These are phyloP conservation scores for Lactarius quietus DNA, from an alignment of 768 basidiomycete species.

Conservation along the genomic window DNA sequence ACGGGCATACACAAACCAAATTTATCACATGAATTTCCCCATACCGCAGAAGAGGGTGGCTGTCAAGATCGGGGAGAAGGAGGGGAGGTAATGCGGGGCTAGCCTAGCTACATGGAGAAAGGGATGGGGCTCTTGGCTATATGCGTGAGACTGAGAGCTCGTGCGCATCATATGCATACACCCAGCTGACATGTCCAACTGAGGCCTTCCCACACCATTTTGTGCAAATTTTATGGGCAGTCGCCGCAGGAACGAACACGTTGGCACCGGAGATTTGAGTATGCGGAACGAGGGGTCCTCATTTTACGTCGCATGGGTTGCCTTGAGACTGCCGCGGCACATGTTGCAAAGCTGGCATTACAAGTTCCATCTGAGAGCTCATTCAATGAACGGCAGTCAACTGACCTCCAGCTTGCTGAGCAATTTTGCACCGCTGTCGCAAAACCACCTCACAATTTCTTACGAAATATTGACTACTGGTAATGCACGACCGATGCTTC, in stretches of 20 bases:
- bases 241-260: neutral
- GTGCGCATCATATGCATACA: neutral
- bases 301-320: neutral
- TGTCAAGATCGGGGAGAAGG: neutral
- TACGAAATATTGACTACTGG: constrained; percentile 1
- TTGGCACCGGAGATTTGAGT: constrained; percentile 2
- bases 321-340: neutral
- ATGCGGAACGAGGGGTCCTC: neutral
- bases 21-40: neutral
- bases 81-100: neutral
- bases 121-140: neutral
- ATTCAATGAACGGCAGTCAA: neutral
- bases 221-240: neutral
- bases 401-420: neutral
- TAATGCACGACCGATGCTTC: neutral
- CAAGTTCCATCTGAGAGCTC: neutral
- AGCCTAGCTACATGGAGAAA: neutral
- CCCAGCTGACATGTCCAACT: constrained; percentile 4
- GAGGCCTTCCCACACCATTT: constrained; percentile 5
- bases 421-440: neutral
- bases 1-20: neutral
- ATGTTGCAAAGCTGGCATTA: neutral
- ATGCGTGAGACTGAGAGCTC: neutral
- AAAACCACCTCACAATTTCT: neutral
- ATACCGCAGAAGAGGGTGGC: neutral